Evolutionary conservation across 371 early-diverging fungal genomes (phyloP).

Genomic region (Rhizopus arrhizus): DNA sequence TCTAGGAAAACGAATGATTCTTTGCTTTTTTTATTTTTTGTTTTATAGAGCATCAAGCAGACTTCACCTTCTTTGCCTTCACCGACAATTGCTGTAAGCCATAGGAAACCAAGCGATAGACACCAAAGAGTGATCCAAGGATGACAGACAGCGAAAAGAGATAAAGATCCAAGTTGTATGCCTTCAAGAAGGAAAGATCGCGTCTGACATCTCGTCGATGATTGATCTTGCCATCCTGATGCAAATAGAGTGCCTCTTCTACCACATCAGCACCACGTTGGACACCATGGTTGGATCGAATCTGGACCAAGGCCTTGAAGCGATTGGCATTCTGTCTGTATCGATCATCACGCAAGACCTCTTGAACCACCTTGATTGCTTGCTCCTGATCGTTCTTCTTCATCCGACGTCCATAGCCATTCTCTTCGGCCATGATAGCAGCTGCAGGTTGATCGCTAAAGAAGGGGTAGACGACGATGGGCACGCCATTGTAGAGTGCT

Average conservation of each 20-base stretch:
- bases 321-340: constrained; percentile 14
- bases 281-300: constrained; percentile 16
- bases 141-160: background rate
- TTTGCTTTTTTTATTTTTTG: too few relatives aligned
- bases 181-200: constrained; percentile 29
- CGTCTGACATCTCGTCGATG: constrained; percentile 24
- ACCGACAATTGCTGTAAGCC: too few relatives aligned
- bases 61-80: too few relatives aligned
- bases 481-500: constrained; percentile 34
- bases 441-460: constrained; percentile 41
- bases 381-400: background rate
- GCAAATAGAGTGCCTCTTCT: constrained; percentile 30
- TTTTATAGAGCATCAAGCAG: too few relatives aligned
- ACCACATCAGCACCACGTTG: constrained; percentile 28
- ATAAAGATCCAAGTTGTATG: constrained; percentile 32
- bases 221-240: constrained; percentile 14
- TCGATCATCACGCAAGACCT: constrained; percentile 9
- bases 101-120: too few relatives aligned
- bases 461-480: constrained; percentile 37
- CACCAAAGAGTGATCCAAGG: too few relatives aligned
- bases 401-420: constrained; percentile 5
- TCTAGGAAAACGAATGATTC: too few relatives aligned
- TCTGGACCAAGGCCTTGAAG: constrained; percentile 24
- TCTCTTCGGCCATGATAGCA: constrained; percentile 8
- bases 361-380: background rate